Conservation (phyloP, 1,284 basidiomycete genomes). For the Cutaneotrichosporon sp. region DNA sequence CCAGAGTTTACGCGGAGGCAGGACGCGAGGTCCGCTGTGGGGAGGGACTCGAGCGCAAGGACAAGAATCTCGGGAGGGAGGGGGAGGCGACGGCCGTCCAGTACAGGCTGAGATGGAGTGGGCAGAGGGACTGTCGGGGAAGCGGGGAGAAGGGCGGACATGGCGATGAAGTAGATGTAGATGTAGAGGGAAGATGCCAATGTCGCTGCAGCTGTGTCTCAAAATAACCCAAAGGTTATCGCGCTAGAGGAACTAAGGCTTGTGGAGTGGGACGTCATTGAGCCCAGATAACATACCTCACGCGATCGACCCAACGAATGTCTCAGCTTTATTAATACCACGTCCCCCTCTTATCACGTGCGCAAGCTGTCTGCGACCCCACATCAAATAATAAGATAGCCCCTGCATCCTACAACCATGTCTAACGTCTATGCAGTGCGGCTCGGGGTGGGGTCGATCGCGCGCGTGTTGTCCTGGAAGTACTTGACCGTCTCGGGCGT, state of each 20-base stretch:
- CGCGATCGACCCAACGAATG: not conserved
- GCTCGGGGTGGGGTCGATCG: slow-evolving; percentile 62
- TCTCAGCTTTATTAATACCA: no score
- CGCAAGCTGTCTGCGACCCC: no score
- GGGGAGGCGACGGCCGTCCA: not conserved
- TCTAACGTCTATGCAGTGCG: slow-evolving; percentile 11
- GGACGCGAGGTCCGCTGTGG: not conserved
- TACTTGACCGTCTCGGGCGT: slow-evolving; percentile 72
- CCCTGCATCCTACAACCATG: not conserved
- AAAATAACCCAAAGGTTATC: not conserved
- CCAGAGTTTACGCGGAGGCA: slow-evolving; percentile 16
- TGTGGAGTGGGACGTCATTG: not conserved
- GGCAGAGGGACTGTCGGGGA: not conserved
- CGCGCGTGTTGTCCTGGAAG: slow-evolving; percentile 82
- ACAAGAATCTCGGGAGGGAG: slow-evolving; percentile 16
- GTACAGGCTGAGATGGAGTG: not conserved
- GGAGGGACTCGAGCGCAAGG: slow-evolving; percentile 6
- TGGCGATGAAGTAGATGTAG: not conserved
- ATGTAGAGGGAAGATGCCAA: not conserved
- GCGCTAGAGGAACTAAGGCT: not conserved
- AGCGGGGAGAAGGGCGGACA: not conserved
- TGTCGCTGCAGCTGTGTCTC: not conserved
- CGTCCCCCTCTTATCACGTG: no score
- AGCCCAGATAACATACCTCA: not conserved
- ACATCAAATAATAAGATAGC: not conserved